phyloP scores from a whole-genome alignment of 495 filamentous ascomycete species.

The Lepidopterella palustris region DNA sequence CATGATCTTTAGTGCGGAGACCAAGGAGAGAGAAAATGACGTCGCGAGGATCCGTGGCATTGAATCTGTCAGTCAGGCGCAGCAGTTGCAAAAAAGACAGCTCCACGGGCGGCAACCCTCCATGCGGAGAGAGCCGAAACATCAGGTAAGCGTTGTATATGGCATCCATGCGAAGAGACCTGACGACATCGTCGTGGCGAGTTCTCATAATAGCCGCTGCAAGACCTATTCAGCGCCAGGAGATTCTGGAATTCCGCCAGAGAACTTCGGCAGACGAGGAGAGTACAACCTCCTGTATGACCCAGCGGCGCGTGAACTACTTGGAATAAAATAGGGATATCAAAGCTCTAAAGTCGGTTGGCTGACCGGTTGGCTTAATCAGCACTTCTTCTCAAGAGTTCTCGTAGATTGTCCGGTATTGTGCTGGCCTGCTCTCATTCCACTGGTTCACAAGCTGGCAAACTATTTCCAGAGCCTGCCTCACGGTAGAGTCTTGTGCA shows the following conservation, averaged over 20 bases:
- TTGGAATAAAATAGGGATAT: too few species aligned
- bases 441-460: too few species aligned
- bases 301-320: too few species aligned
- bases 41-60: not conserved
- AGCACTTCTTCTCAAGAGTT: not conserved
- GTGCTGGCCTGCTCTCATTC: too few species aligned
- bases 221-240: too few species aligned
- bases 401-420: constrained; percentile 3
- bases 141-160: too few species aligned
- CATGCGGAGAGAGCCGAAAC: not conserved
- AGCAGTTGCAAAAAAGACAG: not conserved
- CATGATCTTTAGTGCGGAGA: not conserved
- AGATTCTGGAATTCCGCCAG: too few species aligned
- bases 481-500: not conserved
- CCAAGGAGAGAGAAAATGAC: constrained; percentile 1
- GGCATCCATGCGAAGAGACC: too few species aligned
- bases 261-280: too few species aligned
- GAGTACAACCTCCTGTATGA: too few species aligned
- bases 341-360: not conserved
- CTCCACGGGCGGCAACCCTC: not conserved
- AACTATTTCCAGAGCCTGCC: not conserved
- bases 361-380: not conserved
- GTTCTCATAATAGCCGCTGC: too few species aligned
- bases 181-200: too few species aligned
- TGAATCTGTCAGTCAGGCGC: constrained; percentile 1